Evolutionary conservation across 495 filamentous ascomycete genomes (phyloP), one percentile per base, ranked within the genome.

Genomic region (Xylaria grammica): DNA sequence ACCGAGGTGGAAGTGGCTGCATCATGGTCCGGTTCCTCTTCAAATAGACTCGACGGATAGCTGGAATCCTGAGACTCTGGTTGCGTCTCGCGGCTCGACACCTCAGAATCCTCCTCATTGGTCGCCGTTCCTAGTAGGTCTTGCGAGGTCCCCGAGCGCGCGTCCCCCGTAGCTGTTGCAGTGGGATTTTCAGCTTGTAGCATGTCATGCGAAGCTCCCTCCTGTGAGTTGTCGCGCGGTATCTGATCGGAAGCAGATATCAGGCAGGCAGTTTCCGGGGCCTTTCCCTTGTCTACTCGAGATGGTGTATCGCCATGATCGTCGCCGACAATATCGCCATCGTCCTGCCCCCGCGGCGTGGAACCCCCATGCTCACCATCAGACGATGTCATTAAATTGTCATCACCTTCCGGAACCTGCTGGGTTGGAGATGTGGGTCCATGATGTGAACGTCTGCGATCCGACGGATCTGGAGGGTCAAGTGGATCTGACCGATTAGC

Each of bases 221-320:
- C 20, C n/a, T 46, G 6, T 1, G 42, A 61, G 9, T 20, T 22
- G 40, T 40, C 9, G 29, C 19, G n/a, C 40, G 46, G 46, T n/a
- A 17, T 30, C 34, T 11, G 34, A 13, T 29, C 32, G 22, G 24
- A 20, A 11, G 36, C 24, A 34, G 49, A 30, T 17, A 29, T 9
- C 22, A 24, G 42, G 22, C 9, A 45, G 34, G 50, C 15, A 7
- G 51, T 49, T 19, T 56, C 60, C 11, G 50, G 60, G 26, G 38
- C 51, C 38, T 63, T 63, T 4, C 60, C 60, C 60, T 63, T 63
- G 38, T 63, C 51, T 63, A n/a, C 40, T 22, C 38, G 50, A 38
- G 38, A 27, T 32, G 4, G 36, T 11, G 29, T 11, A 29, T 13
- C 20, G 13, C 9, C 15, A n/a, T 42, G 15, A 50, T 38, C 19